A percentile compares a stretch with the other conserved stretches of the same genome.
phyloP scores from a whole-genome alignment of 768 basidiomycete species.

The Lanmaoa rubissima region DNA sequence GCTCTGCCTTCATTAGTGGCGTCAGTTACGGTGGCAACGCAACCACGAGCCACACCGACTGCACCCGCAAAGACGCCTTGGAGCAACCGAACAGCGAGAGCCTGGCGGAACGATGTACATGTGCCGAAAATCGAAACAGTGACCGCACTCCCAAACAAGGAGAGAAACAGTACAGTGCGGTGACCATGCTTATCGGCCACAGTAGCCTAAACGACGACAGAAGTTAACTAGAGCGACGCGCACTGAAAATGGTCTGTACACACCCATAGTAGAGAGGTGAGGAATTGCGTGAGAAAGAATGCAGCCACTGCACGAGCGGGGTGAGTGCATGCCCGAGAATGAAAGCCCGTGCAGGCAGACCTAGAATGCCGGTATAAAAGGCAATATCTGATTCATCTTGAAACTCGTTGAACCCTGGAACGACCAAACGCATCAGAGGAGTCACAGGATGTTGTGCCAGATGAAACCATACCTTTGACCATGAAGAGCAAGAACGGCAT shows the following conservation, averaged over 20 bases:
- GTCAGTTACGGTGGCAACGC: conserved; percentile 85
- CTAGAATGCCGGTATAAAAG: conserved; percentile 84
- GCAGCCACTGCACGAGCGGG: conserved; percentile 52
- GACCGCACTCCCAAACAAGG: conserved; percentile 80
- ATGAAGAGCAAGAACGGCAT: conserved; percentile 93
- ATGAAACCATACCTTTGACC: conserved; percentile 66
- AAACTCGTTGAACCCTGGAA: conserved; percentile 63
- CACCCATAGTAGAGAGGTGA: conserved; percentile 93
- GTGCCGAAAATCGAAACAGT: conserved; percentile 81
- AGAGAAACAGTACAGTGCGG: conserved; percentile 79
- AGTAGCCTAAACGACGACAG: conserved; percentile 59
- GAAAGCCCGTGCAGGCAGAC: conserved; percentile 38
- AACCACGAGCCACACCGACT: conserved; percentile 91
- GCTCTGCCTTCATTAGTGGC: conserved; percentile 90
- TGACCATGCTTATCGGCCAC: conserved; percentile 90
- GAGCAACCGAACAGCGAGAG: conserved; percentile 80
- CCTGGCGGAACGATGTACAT: conserved; percentile 70
- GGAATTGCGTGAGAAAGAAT: conserved; percentile 94
- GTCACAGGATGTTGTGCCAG: conserved; percentile 11
- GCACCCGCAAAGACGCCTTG: conserved; percentile 94
- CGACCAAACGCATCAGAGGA: conserved; percentile 2
- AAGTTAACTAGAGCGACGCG: background rate
- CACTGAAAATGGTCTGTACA: conserved; percentile 9
- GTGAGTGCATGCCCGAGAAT: conserved; percentile 12
- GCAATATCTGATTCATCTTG: conserved; percentile 83